Evolutionary conservation across 495 filamentous ascomycete species (phyloP).

Genomic region (Neurospora tetrasperma): DNA sequence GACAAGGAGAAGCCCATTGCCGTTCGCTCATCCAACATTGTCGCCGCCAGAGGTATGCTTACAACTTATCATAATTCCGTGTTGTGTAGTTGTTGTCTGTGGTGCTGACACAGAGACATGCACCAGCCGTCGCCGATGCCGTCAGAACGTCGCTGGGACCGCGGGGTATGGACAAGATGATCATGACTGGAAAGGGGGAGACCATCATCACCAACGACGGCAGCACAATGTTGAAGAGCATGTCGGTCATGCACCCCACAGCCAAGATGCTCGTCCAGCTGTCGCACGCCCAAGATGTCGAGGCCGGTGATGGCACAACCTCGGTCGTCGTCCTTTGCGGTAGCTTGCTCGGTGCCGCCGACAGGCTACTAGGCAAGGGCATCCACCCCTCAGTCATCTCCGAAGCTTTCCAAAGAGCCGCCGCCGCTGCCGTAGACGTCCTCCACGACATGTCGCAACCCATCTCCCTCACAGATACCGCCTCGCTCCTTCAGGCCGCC

Average conservation of each 20-base stretch:
- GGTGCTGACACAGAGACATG: not conserved
- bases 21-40: constrained; percentile 89
- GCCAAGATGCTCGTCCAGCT: constrained; percentile 98
- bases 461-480: constrained; percentile 77
- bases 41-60: constrained; percentile 79
- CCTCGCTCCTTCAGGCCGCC: constrained; percentile 87
- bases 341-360: constrained; percentile 85
- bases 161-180: constrained; percentile 95
- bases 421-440: constrained; percentile 74
- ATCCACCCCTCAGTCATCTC: constrained; percentile 97
- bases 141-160: constrained; percentile 65
- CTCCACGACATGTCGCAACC: constrained; percentile 94
- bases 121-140: constrained; percentile 83
- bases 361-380: constrained; percentile 78
- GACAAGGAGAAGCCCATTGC: constrained; percentile 99
- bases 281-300: constrained; percentile 93
- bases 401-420: constrained; percentile 93
- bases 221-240: constrained; percentile 96
- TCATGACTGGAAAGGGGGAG: constrained; percentile 89
- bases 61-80: constrained; percentile 5
- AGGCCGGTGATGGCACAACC: constrained; percentile 96
- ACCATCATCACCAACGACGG: constrained; percentile 99
- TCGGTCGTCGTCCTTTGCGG: constrained; percentile 97
- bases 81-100: not conserved
- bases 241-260: constrained; percentile 97